These are phyloP conservation scores for Dianthus caryophyllus DNA, from an alignment of 148 eudicot genomes.

Conservation along the genomic window DNA sequence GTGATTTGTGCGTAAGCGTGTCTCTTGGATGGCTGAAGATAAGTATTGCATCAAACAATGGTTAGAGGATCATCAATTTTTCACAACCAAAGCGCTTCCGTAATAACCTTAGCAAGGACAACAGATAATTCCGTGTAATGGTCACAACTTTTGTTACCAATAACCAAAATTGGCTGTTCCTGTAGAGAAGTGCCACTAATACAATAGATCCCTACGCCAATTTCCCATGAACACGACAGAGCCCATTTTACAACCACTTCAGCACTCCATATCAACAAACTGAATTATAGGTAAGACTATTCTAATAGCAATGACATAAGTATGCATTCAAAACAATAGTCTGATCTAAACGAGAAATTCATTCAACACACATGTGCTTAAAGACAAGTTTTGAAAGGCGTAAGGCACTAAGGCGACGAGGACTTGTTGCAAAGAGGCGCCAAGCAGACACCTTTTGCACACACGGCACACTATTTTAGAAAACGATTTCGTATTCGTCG, in stretches of 20 bases:
- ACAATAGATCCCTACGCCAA: too few relatives aligned
- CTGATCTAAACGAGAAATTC: neutral
- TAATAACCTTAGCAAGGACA: neutral
- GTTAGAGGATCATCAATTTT: neutral
- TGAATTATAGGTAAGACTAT: neutral
- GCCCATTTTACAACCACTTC: neutral
- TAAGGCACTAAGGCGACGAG: too few relatives aligned
- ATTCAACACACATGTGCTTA: neutral
- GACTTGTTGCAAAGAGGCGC: too few relatives aligned
- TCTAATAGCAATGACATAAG: neutral
- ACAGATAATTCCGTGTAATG: neutral
- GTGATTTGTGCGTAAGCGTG: slow-evolving; percentile 75
- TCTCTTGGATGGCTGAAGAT: slow-evolving; percentile 78
- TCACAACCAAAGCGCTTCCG: neutral
- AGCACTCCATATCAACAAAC: neutral
- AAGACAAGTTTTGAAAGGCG: too few relatives aligned
- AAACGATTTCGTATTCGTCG: too few relatives aligned
- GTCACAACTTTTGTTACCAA: neutral
- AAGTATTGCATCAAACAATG: slow-evolving; percentile 4
- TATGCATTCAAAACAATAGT: neutral
- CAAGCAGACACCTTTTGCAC: too few relatives aligned
- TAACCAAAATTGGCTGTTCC: neutral
- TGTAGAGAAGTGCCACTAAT: neutral
- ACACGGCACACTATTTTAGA: too few relatives aligned
- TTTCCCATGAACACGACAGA: neutral